Base-by-base conservation (phyloP, 805 yeast genomes). In the Henningerozyma blattae region DNA sequence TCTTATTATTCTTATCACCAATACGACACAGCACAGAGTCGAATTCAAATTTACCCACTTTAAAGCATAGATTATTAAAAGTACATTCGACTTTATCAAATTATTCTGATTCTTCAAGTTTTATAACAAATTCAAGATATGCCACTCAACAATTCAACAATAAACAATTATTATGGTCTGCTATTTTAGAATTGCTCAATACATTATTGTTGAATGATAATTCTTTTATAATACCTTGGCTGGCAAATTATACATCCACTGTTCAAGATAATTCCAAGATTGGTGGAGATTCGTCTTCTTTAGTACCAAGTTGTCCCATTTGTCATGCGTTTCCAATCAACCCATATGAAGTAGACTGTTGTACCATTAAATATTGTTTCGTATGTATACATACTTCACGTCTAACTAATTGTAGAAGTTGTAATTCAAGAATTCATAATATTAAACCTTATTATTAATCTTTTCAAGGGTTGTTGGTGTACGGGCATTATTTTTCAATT, bases 111-210 rank as follows among this genome's bases (percentile, higher is more conserved):
- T n/a, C n/a, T n/a, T n/a, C n/a, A n/a, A n/a, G n/a, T n/a, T n/a
- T n/a, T n/a, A n/a, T n/a, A n/a, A n/a, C n/a, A n/a, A n/a, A n/a
- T n/a, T n/a, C n/a, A n/a, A n/a, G n/a, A n/a, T n/a, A n/a, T n/a
- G n/a, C n/a, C n/a, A n/a, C n/a, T n/a, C n/a, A n/a, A n/a, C n/a
- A n/a, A n/a, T n/a, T n/a, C n/a, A n/a, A n/a, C n/a, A n/a, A n/a
- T n/a, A n/a, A n/a, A 27, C 59, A 54, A 33, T 37, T 54, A 8
- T 34, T 54, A 4, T 54, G 56, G 56, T 51, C 50, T 31, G 46
- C 56, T 1, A 39, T 51, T 1, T 32, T 54, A 13, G 56, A 54
- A 27, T 31, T 54, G 10, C 40, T 54, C 16, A 48, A 44, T 27
- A 18, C 9, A 7, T 10, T 10, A 15, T 13, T n/a, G 7, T 5